A percentile compares a stretch with the other conserved stretches of the same genome.
Conservation (phyloP, 2,329 filamentous ascomycete species). For the Graphilbum ipis-grandicollis region DNA sequence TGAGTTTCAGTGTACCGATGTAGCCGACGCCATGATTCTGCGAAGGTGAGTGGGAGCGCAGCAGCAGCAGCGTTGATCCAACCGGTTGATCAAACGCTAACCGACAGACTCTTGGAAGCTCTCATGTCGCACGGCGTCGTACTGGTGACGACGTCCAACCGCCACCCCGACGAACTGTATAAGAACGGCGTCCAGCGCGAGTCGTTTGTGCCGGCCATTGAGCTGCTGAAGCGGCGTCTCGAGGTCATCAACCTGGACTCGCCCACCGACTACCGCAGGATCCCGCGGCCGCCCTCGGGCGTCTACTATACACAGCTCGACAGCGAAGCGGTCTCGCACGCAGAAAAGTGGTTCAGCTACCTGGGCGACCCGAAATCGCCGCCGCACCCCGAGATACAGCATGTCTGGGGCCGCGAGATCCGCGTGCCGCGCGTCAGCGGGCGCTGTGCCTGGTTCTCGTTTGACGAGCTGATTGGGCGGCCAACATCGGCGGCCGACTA, state of each 20-base stretch:
- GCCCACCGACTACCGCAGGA: slow-evolving; percentile 91
- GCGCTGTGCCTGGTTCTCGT: slow-evolving; percentile 76
- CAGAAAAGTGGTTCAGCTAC: slow-evolving; percentile 90
- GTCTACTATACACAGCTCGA: slow-evolving; percentile 89
- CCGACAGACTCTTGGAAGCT: slow-evolving; percentile 54
- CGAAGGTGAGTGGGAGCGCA: slow-evolving; percentile 33
- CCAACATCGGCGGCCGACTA: slow-evolving; percentile 92
- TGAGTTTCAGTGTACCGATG: slow-evolving; percentile 97
- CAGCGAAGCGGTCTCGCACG: slow-evolving; percentile 57
- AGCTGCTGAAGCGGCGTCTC: slow-evolving; percentile 68
- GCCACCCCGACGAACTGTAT: slow-evolving; percentile 92
- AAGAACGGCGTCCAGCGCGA: slow-evolving; percentile 95
- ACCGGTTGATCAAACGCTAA: not conserved
- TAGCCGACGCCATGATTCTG: slow-evolving; percentile 96
- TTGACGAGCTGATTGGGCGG: slow-evolving; percentile 75
- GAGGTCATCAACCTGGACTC: slow-evolving; percentile 91
- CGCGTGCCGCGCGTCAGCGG: slow-evolving; percentile 76
- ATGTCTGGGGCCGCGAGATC: slow-evolving; percentile 86
- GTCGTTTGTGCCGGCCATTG: slow-evolving; percentile 89
- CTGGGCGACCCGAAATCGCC: slow-evolving; percentile 70
- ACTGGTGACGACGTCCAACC: slow-evolving; percentile 86
- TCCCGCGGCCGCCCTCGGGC: slow-evolving; percentile 77
- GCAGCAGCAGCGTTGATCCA: not conserved
- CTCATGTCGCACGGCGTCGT: slow-evolving; percentile 97
- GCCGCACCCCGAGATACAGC: slow-evolving; percentile 62